phyloP scores from a whole-genome alignment of 2,329 filamentous ascomycete genomes.

The Capronia coronata region DNA sequence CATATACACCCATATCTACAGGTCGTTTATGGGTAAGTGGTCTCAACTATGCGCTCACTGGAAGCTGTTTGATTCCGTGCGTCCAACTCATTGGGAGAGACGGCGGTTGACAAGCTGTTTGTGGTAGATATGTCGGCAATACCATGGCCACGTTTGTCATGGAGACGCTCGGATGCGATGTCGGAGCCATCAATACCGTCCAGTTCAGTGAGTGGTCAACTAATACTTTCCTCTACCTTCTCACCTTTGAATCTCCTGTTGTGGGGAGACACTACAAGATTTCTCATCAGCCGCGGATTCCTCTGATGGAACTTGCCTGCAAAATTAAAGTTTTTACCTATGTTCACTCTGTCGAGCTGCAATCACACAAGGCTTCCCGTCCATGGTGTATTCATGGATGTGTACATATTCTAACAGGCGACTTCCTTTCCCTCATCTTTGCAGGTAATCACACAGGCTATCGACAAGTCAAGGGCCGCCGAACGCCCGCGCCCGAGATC shows the following conservation, averaged over 20 bases:
- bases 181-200: conserved; percentile 89
- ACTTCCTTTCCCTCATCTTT: background rate
- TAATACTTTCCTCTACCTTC: background rate
- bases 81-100: background rate
- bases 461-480: conserved; percentile 76
- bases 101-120: background rate
- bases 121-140: conserved; percentile 86
- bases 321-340: too few species aligned
- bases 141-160: conserved; percentile 94
- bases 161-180: conserved; percentile 88
- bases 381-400: background rate
- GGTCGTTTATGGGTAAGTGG: conserved; percentile 67
- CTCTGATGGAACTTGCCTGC: too few species aligned
- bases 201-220: conserved; percentile 71
- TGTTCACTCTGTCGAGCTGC: too few species aligned
- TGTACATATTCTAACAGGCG: background rate
- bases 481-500: conserved; percentile 74
- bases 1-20: conserved; percentile 34
- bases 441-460: conserved; percentile 94
- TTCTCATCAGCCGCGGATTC: too few species aligned
- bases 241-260: too few species aligned
- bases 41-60: too few species aligned
- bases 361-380: background rate
- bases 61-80: too few species aligned
- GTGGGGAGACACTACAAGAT: too few species aligned